Evolutionary conservation across 495 filamentous ascomycete genomes (phyloP).

Genomic region (Viridothelium virens): DNA sequence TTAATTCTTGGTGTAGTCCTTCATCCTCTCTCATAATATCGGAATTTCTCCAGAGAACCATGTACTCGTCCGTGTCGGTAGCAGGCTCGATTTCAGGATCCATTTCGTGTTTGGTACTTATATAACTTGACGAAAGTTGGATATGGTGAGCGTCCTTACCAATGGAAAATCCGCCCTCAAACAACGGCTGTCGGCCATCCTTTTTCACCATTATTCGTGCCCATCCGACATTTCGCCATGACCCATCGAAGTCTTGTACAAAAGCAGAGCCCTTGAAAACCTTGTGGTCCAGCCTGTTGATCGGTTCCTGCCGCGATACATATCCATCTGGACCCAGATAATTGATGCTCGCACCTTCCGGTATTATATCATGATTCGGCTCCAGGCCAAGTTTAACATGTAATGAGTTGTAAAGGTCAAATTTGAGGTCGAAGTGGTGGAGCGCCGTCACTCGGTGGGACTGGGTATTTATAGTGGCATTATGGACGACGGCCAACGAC

Average conservation of each 20-base stretch:
- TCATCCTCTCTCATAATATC: slow-evolving; percentile 50
- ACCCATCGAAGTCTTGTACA: slow-evolving; percentile 31
- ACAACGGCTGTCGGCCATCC: slow-evolving; percentile 73
- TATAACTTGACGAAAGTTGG: slow-evolving; percentile 66
- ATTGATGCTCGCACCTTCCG: slow-evolving; percentile 63
- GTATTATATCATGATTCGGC: slow-evolving; percentile 86
- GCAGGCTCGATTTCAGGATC: slow-evolving; percentile 57
- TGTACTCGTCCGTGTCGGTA: slow-evolving; percentile 58
- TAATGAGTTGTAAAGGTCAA: slow-evolving; percentile 57
- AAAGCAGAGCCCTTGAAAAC: slow-evolving; percentile 78
- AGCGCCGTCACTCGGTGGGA: slow-evolving; percentile 70
- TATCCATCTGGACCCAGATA: slow-evolving; percentile 65
- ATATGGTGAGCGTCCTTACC: slow-evolving; percentile 79
- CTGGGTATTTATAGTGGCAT: slow-evolving; percentile 68
- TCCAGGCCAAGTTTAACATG: slow-evolving; percentile 73
- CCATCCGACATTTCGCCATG: slow-evolving; percentile 78
- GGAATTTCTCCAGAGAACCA: slow-evolving; percentile 87
- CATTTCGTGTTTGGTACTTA: slow-evolving; percentile 59
- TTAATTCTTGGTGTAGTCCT: slow-evolving; percentile 45
- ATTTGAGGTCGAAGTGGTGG: slow-evolving; percentile 74
- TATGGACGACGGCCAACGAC: slow-evolving; percentile 64
- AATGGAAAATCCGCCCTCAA: slow-evolving; percentile 84
- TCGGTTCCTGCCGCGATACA: slow-evolving; percentile 50
- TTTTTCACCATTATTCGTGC: slow-evolving; percentile 66
- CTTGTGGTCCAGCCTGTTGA: slow-evolving; percentile 64